phyloP scores from a whole-genome alignment of 2,329 filamentous ascomycete genomes.

The Talaromyces sp. region DNA sequence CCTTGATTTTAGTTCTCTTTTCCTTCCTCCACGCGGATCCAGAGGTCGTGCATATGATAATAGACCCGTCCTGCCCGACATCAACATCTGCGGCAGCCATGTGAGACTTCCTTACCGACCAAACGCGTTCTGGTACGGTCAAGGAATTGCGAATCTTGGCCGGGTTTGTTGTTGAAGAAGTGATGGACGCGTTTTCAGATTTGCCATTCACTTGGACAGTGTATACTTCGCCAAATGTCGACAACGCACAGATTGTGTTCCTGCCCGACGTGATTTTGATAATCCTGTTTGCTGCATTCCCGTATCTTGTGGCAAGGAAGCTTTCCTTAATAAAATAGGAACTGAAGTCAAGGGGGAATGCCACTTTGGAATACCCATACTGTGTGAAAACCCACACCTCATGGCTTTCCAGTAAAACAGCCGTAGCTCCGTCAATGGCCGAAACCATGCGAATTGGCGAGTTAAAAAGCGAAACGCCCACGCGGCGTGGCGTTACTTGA shows the following conservation, averaged over 20 bases:
- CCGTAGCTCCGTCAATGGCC: slow-evolving; percentile 85
- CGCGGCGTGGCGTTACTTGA: slow-evolving; percentile 77
- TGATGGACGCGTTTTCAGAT: slow-evolving; percentile 54
- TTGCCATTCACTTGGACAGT: slow-evolving; percentile 71
- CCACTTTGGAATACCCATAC: slow-evolving; percentile 88
- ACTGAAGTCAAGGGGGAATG: slow-evolving; percentile 69
- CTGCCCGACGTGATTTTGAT: slow-evolving; percentile 75
- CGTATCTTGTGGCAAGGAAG: slow-evolving; percentile 61
- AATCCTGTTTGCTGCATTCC: slow-evolving; percentile 62
- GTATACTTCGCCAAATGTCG: slow-evolving; percentile 78
- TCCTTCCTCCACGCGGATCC: slow-evolving; percentile 90
- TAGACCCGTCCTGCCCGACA: slow-evolving; percentile 86
- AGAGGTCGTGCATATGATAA: slow-evolving; percentile 87
- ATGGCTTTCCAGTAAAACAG: slow-evolving; percentile 76
- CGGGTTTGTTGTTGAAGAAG: slow-evolving; percentile 83
- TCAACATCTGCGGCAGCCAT: slow-evolving; percentile 82
- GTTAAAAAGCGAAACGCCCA: slow-evolving; percentile 76
- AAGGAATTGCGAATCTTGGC: slow-evolving; percentile 81
- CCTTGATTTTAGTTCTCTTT: slow-evolving; percentile 74
- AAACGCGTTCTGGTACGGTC: slow-evolving; percentile 72
- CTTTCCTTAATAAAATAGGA: slow-evolving; percentile 64
- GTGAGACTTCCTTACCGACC: slow-evolving; percentile 79
- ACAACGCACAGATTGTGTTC: slow-evolving; percentile 86
- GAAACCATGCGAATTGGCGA: slow-evolving; percentile 70
- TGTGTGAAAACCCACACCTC: slow-evolving; percentile 93